Evolutionary conservation across 768 basidiomycete species (phyloP).

Genomic region (Kwoniella europaea): DNA sequence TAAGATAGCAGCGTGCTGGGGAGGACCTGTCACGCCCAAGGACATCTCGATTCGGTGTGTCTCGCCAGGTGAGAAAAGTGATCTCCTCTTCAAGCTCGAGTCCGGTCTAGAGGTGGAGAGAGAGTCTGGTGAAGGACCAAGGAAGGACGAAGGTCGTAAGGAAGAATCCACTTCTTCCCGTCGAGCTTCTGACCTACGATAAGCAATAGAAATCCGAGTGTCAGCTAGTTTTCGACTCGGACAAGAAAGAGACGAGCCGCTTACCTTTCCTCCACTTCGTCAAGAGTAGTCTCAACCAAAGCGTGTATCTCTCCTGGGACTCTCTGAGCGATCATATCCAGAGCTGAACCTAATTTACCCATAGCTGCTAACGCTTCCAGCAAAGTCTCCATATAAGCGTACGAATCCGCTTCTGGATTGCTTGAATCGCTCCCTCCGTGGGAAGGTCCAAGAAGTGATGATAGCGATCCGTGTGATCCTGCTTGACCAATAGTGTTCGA

Average conservation of each 20-base stretch:
- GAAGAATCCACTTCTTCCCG: constrained; percentile 33
- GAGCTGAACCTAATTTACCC: constrained; percentile 79
- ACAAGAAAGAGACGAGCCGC: constrained; percentile 8
- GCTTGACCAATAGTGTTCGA: constrained; percentile 34
- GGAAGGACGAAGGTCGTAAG: constrained; percentile 26
- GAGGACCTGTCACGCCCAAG: constrained; percentile 61
- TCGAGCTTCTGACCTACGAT: constrained; percentile 29
- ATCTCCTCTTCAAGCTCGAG: constrained; percentile 24
- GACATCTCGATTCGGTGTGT: constrained; percentile 63
- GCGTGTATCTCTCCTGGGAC: constrained; percentile 80
- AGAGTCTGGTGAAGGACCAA: constrained; percentile 6
- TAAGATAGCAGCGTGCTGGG: constrained; percentile 74
- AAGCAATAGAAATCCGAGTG: neutral
- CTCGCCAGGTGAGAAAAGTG: constrained; percentile 37
- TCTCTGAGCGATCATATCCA: constrained; percentile 83
- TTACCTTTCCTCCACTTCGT: constrained; percentile 88
- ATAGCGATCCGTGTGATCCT: constrained; percentile 35
- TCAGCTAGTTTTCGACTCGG: neutral
- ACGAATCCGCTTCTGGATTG: constrained; percentile 92
- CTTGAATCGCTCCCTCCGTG: constrained; percentile 18
- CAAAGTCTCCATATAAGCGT: constrained; percentile 87
- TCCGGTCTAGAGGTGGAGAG: constrained; percentile 1
- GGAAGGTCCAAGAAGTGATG: constrained; percentile 15
- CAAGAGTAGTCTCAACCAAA: constrained; percentile 82
- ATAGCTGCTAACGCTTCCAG: constrained; percentile 91